Evolutionary conservation across 2,329 filamentous ascomycete genomes (phyloP).

Genomic region (Aspergillus phoenicis): DNA sequence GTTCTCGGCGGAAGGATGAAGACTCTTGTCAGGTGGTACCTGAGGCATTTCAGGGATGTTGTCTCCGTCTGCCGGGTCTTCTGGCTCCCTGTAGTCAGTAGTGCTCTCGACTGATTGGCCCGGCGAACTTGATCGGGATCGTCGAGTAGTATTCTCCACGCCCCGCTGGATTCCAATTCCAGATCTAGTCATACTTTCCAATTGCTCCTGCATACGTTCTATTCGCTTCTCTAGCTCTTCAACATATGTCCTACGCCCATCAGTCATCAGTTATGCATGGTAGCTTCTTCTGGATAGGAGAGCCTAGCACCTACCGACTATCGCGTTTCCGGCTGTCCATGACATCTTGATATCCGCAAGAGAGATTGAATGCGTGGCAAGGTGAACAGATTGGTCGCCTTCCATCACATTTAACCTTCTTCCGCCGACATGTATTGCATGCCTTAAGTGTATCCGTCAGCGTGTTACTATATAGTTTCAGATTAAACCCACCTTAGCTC

Average conservation of each 20-base stretch:
- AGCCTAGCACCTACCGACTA: background rate
- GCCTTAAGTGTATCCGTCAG: constrained; percentile 4
- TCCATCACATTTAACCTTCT: constrained; percentile 18
- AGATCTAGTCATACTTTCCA: constrained; percentile 6
- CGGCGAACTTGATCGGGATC: background rate
- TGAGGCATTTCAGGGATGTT: background rate
- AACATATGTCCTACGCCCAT: constrained; percentile 10
- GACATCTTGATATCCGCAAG: constrained; percentile 13
- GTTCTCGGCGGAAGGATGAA: background rate
- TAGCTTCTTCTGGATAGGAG: background rate
- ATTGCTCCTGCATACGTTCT: constrained; percentile 12
- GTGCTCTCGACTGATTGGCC: background rate
- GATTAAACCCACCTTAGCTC: background rate
- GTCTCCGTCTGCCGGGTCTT: background rate
- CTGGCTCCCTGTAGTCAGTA: background rate
- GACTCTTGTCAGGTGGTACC: background rate
- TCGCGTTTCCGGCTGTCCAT: background rate
- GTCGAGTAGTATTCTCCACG: background rate
- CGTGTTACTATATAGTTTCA: background rate
- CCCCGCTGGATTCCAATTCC: background rate
- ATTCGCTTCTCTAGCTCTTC: constrained; percentile 15
- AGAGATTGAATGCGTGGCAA: constrained; percentile 12
- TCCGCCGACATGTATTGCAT: constrained; percentile 16
- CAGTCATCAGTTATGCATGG: background rate
- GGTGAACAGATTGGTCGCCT: constrained; percentile 14